phyloP scores from a whole-genome alignment of 2,329 filamentous ascomycete genomes.

The Arthroderma sp. region DNA sequence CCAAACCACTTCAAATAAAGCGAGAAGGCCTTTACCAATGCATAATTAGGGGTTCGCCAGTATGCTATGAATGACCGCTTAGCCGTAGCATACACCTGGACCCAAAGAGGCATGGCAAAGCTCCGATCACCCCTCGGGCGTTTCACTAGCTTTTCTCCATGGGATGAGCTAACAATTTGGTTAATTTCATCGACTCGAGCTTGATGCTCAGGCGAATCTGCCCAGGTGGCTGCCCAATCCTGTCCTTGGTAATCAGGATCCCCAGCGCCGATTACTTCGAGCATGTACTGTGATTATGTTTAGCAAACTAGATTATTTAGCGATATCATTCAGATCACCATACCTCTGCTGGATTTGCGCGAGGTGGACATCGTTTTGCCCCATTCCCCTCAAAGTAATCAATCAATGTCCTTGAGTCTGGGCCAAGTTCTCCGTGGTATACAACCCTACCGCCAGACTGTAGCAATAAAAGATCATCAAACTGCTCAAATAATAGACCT shows the following conservation, averaged over 20 bases:
- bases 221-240: slow-evolving; percentile 53
- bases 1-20: background rate
- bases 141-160: slow-evolving; percentile 27
- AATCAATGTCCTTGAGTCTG: slow-evolving; percentile 58
- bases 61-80: slow-evolving; percentile 48
- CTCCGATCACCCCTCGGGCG: slow-evolving; percentile 22
- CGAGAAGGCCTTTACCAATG: slow-evolving; percentile 17
- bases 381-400: slow-evolving; percentile 55
- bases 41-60: slow-evolving; percentile 54
- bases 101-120: slow-evolving; percentile 47
- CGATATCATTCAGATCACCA: slow-evolving; percentile 17
- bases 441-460: slow-evolving; percentile 64
- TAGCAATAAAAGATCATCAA: slow-evolving; percentile 67
- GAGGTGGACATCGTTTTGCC: slow-evolving; percentile 43
- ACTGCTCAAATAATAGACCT: slow-evolving; percentile 73
- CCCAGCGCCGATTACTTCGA: slow-evolving; percentile 55
- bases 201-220: slow-evolving; percentile 37
- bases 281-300: slow-evolving; percentile 52
- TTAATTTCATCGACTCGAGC: slow-evolving; percentile 39
- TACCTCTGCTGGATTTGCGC: slow-evolving; percentile 58
- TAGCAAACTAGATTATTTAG: slow-evolving; percentile 9
- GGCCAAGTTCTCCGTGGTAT: slow-evolving; percentile 75
- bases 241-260: slow-evolving; percentile 47
- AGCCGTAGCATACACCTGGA: slow-evolving; percentile 42
- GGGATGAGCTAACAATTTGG: slow-evolving; percentile 37